Conservation (phyloP, 2,329 filamentous ascomycete genomes). For the Endoconidiophora laricicola region DNA sequence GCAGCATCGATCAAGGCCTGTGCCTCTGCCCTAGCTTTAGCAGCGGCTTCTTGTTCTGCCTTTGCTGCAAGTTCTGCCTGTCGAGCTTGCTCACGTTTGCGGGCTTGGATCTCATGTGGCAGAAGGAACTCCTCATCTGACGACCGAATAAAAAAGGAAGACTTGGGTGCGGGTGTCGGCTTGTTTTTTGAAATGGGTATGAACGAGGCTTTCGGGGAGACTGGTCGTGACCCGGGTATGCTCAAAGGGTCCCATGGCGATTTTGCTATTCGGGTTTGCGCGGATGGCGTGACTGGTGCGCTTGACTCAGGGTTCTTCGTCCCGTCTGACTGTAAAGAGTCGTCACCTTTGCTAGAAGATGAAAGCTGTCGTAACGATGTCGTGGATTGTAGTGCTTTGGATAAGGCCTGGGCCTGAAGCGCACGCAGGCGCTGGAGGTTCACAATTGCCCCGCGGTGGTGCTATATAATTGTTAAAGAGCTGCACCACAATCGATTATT, state of each 20-base stretch:
- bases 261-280: too few species aligned
- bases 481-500: too few species aligned
- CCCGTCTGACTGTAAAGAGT: background rate
- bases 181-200: too few species aligned
- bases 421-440: conserved; percentile 8
- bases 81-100: background rate
- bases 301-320: too few species aligned
- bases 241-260: too few species aligned
- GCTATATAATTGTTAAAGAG: conserved; percentile 1
- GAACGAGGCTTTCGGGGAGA: too few species aligned
- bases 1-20: background rate
- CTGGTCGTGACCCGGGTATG: too few species aligned
- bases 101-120: conserved; percentile 5
- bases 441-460: conserved; percentile 11
- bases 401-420: conserved; percentile 5
- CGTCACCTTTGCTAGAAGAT: background rate
- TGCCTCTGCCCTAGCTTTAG: background rate
- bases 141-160: background rate
- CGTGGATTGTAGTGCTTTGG: background rate
- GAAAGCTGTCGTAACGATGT: background rate
- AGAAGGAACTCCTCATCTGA: conserved; percentile 5
- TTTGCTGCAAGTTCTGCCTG: background rate
- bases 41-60: background rate
- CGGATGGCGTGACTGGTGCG: too few species aligned
- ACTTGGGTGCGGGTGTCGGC: background rate